These are phyloP conservation scores for Solanum pinnatisectum DNA, from an alignment of 257 asterid genomes.

Conservation along the genomic window DNA sequence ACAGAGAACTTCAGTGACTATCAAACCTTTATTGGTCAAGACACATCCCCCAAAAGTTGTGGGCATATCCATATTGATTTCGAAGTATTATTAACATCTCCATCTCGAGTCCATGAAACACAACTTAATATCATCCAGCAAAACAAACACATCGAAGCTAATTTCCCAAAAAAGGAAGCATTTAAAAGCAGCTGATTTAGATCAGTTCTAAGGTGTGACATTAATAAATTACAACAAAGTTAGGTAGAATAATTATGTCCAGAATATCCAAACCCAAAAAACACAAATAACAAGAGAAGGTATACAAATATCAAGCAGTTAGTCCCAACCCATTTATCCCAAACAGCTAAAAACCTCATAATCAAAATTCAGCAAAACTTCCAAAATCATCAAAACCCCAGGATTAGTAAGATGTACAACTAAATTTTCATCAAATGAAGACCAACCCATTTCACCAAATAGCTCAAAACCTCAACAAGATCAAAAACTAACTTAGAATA, in stretches of 20 bases:
- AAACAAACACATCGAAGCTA: not conserved
- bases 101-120: not conserved
- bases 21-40: not conserved
- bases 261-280: not conserved
- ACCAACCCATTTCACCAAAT: not conserved
- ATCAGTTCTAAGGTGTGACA: not conserved
- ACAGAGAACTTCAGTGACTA: not conserved
- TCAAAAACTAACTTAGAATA: not conserved
- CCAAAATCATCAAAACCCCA: not conserved
- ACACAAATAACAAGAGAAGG: not conserved
- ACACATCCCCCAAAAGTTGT: not conserved
- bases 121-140: not conserved
- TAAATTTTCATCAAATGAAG: not conserved
- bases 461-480: not conserved
- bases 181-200: not conserved
- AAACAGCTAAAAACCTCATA: not conserved
- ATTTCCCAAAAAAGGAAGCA: not conserved
- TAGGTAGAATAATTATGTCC: not conserved
- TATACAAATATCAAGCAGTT: not conserved
- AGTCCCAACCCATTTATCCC: not conserved
- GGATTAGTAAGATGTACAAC: not conserved
- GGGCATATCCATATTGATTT: not conserved
- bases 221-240: not conserved
- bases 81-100: not conserved
- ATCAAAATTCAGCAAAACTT: not conserved